Evolutionary conservation across 495 filamentous ascomycete genomes (phyloP), one percentile per base, ranked within the genome.

Genomic region (Daldinia childiae): DNA sequence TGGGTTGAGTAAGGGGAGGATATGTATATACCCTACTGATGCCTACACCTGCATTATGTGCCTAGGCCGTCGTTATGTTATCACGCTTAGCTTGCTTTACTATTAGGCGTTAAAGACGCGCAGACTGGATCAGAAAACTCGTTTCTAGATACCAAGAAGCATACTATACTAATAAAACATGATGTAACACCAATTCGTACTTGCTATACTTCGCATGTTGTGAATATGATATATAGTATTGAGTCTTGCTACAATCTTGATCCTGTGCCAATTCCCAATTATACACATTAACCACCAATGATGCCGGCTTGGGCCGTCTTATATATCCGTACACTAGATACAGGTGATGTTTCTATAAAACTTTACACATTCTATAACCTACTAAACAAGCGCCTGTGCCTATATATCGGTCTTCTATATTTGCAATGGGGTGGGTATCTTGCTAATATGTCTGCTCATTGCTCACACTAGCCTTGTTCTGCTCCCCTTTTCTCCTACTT

Each of bases 1-100:
- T 97, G 41, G 93, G 93, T 66, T 96, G 30, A 57, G 30, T 21
- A 38, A 19, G n/a, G 34, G 32, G 26, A 17, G 58, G 38, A 60
- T n/a, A 54, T 54, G 50, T 30, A 30, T 54, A 54, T 54, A 54
- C 27, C 24, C 15, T 54, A 6, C 26, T 48, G 4, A 24, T 54
- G 27, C 12, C 21, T 52, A 54, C 38, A 38, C 14, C 43, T 36
- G 12, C 64, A 30, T 29, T 29, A 4, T 2, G 27, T 29, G 27
- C 3, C 27, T 52, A n/a, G 38, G 43, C 29, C 19, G 48, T 55
- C 48, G 26, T 52, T 19, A 38, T 6, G 24, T 24, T 62, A 26
- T 30, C 24, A 9, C 24, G 30, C 52, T 50, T 9, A 38, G 21
- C 45, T 54, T 56, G 34, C 17, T 27, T 58, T 5, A 26, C 8